Evolutionary conservation across 495 filamentous ascomycete species (phyloP), one percentile per base, ranked within the genome.

Genomic region (Cryomyces minteri): DNA sequence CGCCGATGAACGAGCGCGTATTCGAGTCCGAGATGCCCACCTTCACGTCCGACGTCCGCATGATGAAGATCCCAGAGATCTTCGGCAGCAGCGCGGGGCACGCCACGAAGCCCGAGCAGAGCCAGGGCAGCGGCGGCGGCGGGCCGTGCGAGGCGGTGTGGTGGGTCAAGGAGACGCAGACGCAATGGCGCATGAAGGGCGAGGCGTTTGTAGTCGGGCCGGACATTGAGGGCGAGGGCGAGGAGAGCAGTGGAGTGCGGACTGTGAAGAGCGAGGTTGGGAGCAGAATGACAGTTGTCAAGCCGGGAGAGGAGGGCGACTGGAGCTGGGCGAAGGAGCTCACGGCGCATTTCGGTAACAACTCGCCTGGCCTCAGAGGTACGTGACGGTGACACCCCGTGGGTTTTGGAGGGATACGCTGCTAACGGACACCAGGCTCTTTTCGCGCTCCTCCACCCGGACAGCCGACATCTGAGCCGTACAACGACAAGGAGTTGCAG

Each of bases 21-120:
- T 94, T 69, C 56, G 77, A 82, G 42, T 82, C 73, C 44, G 86
- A 96, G 51, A 61, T 84, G 47, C 67, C 78, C 4, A 76, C 81
- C 1, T 79, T 96, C 48, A 95, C 88, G 0, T 93, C 88, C 0
- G 90, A 98, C 58, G 70, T 72, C 7, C 70, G 90, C 8, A 93
- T 86, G 84, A 69, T 77, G 32, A 98, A 98, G 66, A 65, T 78
- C 2, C 60, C 60, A 4, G 79, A 95, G 58, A 51, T 95, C 0
- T 69, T 78, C 38, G 64, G 61, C 36, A 64, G 57, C 25, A 58
- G 58, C 18, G 51, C 55, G 5, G 64, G 66, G 12, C 49, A 61
- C 9, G 61, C 58, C 31, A 44, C 51, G 43, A 51, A 45, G n/a
- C 36, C 32, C 7, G 54, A 47, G 39, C 67, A 66, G 46, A 58